phyloP scores from a whole-genome alignment of 768 basidiomycete species.

The Phylloporus arenicola region DNA sequence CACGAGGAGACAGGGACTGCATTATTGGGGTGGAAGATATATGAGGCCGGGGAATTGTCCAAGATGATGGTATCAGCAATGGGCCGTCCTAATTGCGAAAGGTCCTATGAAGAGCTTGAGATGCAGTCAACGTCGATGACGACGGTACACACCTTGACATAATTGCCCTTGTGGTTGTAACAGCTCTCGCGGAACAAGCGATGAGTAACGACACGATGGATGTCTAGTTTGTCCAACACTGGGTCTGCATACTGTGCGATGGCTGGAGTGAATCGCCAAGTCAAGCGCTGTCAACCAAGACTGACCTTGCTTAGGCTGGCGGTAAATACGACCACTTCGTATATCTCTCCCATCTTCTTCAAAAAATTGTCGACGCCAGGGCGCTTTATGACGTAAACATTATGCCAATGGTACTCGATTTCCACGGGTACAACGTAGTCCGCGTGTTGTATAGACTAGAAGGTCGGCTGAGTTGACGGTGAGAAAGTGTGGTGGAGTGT shows the following conservation, averaged over 20 bases:
- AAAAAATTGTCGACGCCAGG: constrained; percentile 97
- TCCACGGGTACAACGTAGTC: constrained; percentile 99
- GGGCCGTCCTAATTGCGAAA: constrained; percentile 94
- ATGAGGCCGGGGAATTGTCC: constrained; percentile 98
- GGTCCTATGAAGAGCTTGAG: constrained; percentile 55
- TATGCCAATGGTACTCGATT: constrained; percentile 97
- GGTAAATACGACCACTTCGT: constrained; percentile 97
- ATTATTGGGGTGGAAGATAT: constrained; percentile 99
- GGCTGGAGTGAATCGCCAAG: constrained; percentile 5
- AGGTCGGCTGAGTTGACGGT: constrained; percentile 9
- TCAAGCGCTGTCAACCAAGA: constrained; percentile 4
- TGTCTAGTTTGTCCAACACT: constrained; percentile 93
- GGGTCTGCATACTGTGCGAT: constrained; percentile 88
- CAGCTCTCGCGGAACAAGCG: constrained; percentile 96
- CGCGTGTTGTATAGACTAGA: constrained; percentile 84
- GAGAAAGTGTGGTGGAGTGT: constrained; percentile 9
- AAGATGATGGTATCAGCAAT: constrained; percentile 94
- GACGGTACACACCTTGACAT: constrained; percentile 78
- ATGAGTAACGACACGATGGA: constrained; percentile 88
- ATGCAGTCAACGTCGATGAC: background rate
- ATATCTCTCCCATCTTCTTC: constrained; percentile 97
- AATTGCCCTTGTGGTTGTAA: constrained; percentile 98
- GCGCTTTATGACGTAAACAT: constrained; percentile 98
- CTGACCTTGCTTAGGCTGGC: constrained; percentile 94
- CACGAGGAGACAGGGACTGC: constrained; percentile 98